Evolutionary conservation across 192 early-diverging fungal genomes (phyloP).

Genomic region (Chytriomyces confervae): DNA sequence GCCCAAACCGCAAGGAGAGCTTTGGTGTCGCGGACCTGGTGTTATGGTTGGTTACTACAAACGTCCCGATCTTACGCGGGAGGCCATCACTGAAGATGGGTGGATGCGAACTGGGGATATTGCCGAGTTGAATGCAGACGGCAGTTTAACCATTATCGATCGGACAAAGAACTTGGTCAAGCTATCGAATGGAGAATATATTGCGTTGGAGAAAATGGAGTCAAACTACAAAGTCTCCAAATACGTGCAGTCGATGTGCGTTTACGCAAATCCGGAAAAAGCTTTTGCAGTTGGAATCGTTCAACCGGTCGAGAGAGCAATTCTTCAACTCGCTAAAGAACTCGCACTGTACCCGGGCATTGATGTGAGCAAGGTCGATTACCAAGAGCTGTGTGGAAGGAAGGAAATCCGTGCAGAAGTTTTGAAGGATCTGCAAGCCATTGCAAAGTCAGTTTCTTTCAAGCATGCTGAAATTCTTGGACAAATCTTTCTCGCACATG

Average conservation of each 20-base stretch:
- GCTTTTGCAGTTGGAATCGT: slow-evolving; percentile 77
- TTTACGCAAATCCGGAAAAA: slow-evolving; percentile 69
- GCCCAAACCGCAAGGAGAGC: slow-evolving; percentile 69
- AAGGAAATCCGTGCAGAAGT: slow-evolving; percentile 43
- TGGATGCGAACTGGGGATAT: slow-evolving; percentile 86
- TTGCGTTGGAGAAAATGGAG: slow-evolving; percentile 95
- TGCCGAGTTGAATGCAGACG: slow-evolving; percentile 78
- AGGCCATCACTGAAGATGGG: slow-evolving; percentile 74
- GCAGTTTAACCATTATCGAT: slow-evolving; percentile 84
- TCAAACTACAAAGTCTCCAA: slow-evolving; percentile 78
- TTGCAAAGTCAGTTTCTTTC: slow-evolving; percentile 67
- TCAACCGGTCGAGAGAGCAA: slow-evolving; percentile 57
- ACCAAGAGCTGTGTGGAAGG: slow-evolving; percentile 56
- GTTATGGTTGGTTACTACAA: slow-evolving; percentile 82
- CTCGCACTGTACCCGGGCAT: slow-evolving; percentile 29
- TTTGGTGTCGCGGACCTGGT: slow-evolving; percentile 81
- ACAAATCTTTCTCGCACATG: slow-evolving; percentile 66
- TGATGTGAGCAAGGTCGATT: slow-evolving; percentile 36
- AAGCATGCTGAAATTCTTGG: slow-evolving; percentile 73
- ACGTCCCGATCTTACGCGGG: slow-evolving; percentile 65
- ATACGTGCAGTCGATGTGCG: slow-evolving; percentile 71
- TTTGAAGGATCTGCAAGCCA: slow-evolving; percentile 57
- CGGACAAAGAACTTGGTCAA: slow-evolving; percentile 94
- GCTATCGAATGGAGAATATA: slow-evolving; percentile 82
- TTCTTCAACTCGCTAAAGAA: slow-evolving; percentile 50